phyloP scores from a whole-genome alignment of 257 asterid genomes.

The Solanum dulcamara region DNA sequence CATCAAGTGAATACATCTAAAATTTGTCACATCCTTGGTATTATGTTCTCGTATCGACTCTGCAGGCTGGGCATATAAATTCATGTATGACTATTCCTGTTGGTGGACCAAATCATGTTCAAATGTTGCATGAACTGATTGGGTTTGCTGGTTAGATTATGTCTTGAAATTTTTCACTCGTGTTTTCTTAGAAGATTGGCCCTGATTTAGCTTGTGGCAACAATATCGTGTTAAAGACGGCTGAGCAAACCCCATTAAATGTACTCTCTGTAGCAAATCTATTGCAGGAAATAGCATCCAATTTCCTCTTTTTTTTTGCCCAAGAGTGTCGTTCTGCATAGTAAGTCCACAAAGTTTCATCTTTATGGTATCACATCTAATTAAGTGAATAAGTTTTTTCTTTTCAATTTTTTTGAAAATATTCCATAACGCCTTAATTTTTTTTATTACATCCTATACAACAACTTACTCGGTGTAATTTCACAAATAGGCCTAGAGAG shows the following conservation, averaged over 20 bases:
- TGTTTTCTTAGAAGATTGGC: conserved; percentile 89
- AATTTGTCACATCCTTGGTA: conserved; percentile 5
- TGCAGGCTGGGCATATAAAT: no score
- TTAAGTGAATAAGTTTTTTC: background rate
- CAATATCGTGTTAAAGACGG: conserved; percentile 45
- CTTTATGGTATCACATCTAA: background rate
- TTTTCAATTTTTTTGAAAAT: background rate
- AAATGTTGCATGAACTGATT: conserved; percentile 2
- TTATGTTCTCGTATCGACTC: background rate
- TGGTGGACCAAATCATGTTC: background rate
- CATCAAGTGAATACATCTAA: conserved; percentile 24
- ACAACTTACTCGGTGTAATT: background rate
- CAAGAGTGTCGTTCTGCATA: background rate
- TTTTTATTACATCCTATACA: background rate
- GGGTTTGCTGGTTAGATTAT: conserved; percentile 91
- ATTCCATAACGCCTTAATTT: no score
- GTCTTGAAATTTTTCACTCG: conserved; percentile 90
- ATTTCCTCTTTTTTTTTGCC: background rate
- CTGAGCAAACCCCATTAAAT: conserved; percentile 86
- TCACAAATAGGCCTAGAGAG: background rate
- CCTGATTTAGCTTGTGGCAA: conserved; percentile 88
- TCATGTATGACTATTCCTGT: background rate
- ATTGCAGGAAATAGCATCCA: background rate
- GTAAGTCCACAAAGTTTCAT: background rate
- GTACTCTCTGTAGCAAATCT: conserved; percentile 48